A percentile compares a stretch with the other conserved stretches of the same genome.
phyloP scores from a whole-genome alignment of 352 stramenopile genomes.

The Globisporangium sylvaticum region DNA sequence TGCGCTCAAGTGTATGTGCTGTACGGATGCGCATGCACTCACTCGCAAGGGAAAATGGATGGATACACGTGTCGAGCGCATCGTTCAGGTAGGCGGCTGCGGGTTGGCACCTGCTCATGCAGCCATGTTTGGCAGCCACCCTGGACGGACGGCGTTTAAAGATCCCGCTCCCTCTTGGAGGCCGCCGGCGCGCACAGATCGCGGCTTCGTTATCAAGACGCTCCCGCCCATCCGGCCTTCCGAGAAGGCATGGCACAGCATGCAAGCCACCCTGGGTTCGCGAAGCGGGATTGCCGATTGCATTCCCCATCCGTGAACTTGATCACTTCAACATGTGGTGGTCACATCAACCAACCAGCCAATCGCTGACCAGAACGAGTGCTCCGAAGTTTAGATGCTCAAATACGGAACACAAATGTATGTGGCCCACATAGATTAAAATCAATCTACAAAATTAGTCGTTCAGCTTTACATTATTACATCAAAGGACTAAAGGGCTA shows the following conservation, averaged over 20 bases:
- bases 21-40: not conserved
- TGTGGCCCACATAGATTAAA: not conserved
- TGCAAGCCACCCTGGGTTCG: not conserved
- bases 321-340: not conserved
- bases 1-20: not conserved
- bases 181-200: not conserved
- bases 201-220: not conserved
- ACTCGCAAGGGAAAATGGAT: not conserved
- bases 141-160: not conserved
- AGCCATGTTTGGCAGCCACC: not conserved
- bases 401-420: not conserved
- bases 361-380: not conserved
- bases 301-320: not conserved
- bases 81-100: not conserved
- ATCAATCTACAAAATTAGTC: not conserved
- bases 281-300: not conserved
- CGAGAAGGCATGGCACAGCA: too few relatives aligned
- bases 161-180: not conserved
- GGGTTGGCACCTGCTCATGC: not conserved
- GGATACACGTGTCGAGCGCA: not conserved
- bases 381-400: not conserved
- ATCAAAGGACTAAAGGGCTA: too few relatives aligned
- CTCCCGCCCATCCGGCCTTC: not conserved
- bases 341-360: not conserved
- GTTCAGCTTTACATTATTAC: not conserved